Base-by-base conservation (phyloP, 495 filamentous ascomycete genomes). In the Acidiella bohemica region DNA sequence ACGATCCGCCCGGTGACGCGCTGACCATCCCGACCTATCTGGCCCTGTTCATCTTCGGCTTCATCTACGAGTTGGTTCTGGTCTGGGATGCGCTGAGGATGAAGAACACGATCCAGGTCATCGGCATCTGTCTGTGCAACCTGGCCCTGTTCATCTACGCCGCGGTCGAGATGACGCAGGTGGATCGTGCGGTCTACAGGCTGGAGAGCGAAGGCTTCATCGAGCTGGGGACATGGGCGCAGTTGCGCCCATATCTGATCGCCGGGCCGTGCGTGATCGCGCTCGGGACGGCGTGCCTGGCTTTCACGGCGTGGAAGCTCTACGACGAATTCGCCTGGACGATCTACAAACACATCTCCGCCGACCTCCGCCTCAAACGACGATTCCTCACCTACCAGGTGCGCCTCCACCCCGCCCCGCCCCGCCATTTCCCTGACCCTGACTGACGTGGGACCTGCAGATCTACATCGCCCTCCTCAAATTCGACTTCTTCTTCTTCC, bases 401-500 rank as follows among this genome's bases (percentile, higher is more conserved):
- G 66, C 25, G 69, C 56, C 27, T 38, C 11, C 10, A 3, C 42
- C 14, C 16, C 3, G 29, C 22, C 26, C 17, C 20, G 5, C 17
- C n/a, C n/a, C 26, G 11, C 39, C 18, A 5, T 18, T 9, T 23
- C 21, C 31, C 13, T 1, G 7, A 1, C 30, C 12, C 40, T 53
- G 50, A 51, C 39, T 24, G 69, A 47, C 75, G 41, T 19, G n/a
- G n/a, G n/a, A n/a, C n/a, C 2, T 14, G n/a, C 47, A 96, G 87
- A 86, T 97, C 54, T 97, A 94, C 63, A 95, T 97, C 53, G 83
- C 92, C 25, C 73, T 96, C 8, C 70, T 97, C 37, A 97, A 97
- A 60, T 97, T 97, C 60, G 90, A 97, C 64, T 96, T 97, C 61
- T 97, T 97, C 73, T 94, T 97, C 71, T 97, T 97, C 72, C 75